Evolutionary conservation across 805 yeast genomes (phyloP), one percentile per base, ranked within the genome.

Genomic region (Starmerella tilneyi): DNA sequence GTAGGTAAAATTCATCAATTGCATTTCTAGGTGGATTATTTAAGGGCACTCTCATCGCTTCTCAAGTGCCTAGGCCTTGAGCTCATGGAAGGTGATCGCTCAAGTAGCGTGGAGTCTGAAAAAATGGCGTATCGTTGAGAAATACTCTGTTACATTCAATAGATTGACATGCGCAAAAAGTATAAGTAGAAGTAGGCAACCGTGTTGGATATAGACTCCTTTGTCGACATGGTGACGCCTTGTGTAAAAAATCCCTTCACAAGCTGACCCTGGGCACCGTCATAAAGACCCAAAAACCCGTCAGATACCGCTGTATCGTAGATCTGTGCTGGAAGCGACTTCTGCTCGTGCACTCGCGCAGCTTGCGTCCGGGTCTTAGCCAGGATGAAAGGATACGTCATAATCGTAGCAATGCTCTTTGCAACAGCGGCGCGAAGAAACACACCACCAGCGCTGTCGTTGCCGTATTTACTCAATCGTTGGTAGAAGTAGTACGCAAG

Each of bases 341-440:
- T 32, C 21, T 28, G 23, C 9, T 47, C 34, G 17, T 16, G n/a
- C 9, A 9, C 20, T n/a, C 30, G 52, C 49, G 19, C 31, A 55
- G 62, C 51, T 58, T 85, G 96, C 36, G 82, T 63, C 52, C 92
- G 71, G 1, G 94, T 74, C 55, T 81, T 73, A 3, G 83, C 62
- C 41, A 84, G 75, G 58, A 85, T 94, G 23, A 80, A 66, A 0
- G 96, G 96, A 58, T 86, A 86, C 54, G 84, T 74, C 2, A 76
- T 58, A 5, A 77, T 54, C 47, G 82, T 76, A 16, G 94, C 76
- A 3, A 77, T 55, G 57, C 80, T 71, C 56, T 84, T 85, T 15
- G 92, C 75, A 2, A 68, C 44, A 0, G 85, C 78, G 17, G 92
- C 79, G 4, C 82, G 68, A n/a, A 71, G 65, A 11, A 84, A 69